Base-by-base conservation (phyloP, 768 basidiomycete species). In the Hebeloma cylindrosporum region DNA sequence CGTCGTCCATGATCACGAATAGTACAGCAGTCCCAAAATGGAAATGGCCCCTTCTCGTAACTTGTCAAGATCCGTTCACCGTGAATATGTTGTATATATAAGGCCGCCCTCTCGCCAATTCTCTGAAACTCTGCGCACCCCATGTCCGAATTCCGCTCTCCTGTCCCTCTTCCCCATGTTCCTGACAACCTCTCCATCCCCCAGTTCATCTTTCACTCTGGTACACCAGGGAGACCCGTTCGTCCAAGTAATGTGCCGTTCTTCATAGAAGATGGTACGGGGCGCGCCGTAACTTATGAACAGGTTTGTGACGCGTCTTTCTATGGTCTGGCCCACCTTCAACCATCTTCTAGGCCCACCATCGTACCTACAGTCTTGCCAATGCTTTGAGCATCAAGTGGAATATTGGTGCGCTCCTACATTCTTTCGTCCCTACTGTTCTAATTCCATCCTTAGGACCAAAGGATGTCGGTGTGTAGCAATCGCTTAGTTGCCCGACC, bases 121-220 rank as follows among this genome's bases (percentile, higher is more conserved):
- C 33, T 18, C 29, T 27, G 16, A 28, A 20, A 14, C 17, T 27
- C 39, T 7, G 40, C 37, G 23, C 25, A 14, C 25, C 54, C 47
- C 55, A 70, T 71, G 70, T 42, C 67, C 44, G 57, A 64, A 52
- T 71, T 73, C 40, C 56, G 53, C 31, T 64, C 63, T 38, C 48
- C 56, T 22, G 49, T 59, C 17, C 56, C 60, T 18, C 57, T 74
- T 11, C 72, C 74, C 2, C 50, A 49, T 45, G 78, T 83, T 41
- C 83, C 83, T 11, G 82, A 85, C 53, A 60, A 85, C 61, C 63
- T 85, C 29, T 78, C 76, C 16, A 68, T 86, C 7, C 77, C 83
- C 5, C 85, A 86, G 60, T 86, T 86, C 58, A 69, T 86, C 33
- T 69, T 86, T 13, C 74, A 78, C 40, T 66, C 75, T 31, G 62